Evolutionary conservation across 768 basidiomycete genomes (phyloP), one percentile per base, ranked within the genome.

Genomic region (Tylopilus cervinicoccineus): DNA sequence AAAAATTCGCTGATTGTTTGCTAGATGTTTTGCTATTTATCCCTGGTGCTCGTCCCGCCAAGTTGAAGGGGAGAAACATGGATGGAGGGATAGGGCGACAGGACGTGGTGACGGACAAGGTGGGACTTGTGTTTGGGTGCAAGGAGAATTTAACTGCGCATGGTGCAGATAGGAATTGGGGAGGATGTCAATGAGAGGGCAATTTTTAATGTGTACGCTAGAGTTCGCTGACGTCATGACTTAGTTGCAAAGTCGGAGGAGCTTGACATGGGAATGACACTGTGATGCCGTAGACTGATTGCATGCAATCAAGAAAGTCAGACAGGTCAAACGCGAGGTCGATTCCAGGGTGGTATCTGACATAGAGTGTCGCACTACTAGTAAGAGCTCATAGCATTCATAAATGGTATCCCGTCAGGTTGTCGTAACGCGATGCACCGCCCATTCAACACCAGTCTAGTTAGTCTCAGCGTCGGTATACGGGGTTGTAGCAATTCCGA

Each of bases 391-490:
- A n/a, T n/a, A n/a, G n/a, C n/a, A n/a, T n/a, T n/a, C n/a, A n/a
- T n/a, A n/a, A n/a, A n/a, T n/a, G n/a, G n/a, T n/a, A n/a, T n/a
- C n/a, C n/a, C n/a, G n/a, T n/a, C n/a, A n/a, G n/a, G n/a, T n/a
- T n/a, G n/a, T n/a, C n/a, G n/a, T n/a, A n/a, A n/a, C n/a, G n/a
- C n/a, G n/a, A n/a, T n/a, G n/a, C n/a, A n/a, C 37, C 20, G 23
- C 37, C 6, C 19, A 37, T 40, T 16, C n/a, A 26, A 23, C 6
- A 13, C n/a, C n/a, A 29, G 16, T 29, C 22, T 38, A 75, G 60
- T 76, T 72, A 16, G 62, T 64, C 16, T 59, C 76, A 4, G 80
- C 72, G 14, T 55, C 51, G 1, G 83, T 84, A 63, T 70, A 77
- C 11, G 48, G 14, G 0, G 66, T 68, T 16, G 52, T 66, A 7